Evolutionary conservation across 805 yeast species (phyloP).

Genomic region (Kuraishia molischiana): DNA sequence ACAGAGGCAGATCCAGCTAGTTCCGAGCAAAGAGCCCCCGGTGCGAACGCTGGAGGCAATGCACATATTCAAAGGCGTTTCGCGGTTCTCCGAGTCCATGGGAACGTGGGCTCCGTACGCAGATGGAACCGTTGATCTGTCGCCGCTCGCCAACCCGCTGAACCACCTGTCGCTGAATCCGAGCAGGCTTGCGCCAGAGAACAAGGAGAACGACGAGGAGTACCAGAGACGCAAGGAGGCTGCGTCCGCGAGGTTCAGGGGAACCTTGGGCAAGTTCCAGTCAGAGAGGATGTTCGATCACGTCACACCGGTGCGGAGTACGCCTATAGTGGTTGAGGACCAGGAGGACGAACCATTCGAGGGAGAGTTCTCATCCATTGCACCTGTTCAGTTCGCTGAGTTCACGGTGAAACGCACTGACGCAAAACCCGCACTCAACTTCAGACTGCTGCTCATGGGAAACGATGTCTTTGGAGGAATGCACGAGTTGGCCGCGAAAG

Average conservation of each 20-base stretch:
- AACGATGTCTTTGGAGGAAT: conserved; percentile 71
- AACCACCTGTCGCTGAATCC: conserved; percentile 27
- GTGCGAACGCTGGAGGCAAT: conserved; percentile 42
- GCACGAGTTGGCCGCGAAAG: conserved; percentile 50
- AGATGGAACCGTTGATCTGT: conserved; percentile 50
- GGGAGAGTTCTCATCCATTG: conserved; percentile 37
- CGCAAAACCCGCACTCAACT: conserved; percentile 5
- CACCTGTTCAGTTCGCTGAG: conserved; percentile 47
- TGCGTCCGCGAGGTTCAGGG: conserved; percentile 56
- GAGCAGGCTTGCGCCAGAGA: conserved; percentile 7
- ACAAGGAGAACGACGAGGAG: conserved; percentile 8
- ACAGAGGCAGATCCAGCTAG: conserved; percentile 30
- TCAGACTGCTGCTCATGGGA: conserved; percentile 40
- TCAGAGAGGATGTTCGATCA: conserved; percentile 31
- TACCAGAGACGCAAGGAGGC: conserved; percentile 22
- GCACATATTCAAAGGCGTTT: conserved; percentile 49
- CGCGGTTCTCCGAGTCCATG: conserved; percentile 49
- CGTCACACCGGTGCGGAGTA: conserved; percentile 13
- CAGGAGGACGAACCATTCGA: conserved; percentile 7
- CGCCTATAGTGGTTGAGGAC: conserved; percentile 4
- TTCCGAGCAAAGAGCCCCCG: conserved; percentile 23
- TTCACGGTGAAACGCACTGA: conserved; percentile 23
- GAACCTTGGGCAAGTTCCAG: conserved; percentile 27
- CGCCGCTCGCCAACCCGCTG: conserved; percentile 42
- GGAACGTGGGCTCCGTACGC: conserved; percentile 76